A percentile compares a stretch with the other conserved stretches of the same genome.
Evolutionary conservation across 352 stramenopile genomes (phyloP).

Genomic region (Phytopythium sindhum): DNA sequence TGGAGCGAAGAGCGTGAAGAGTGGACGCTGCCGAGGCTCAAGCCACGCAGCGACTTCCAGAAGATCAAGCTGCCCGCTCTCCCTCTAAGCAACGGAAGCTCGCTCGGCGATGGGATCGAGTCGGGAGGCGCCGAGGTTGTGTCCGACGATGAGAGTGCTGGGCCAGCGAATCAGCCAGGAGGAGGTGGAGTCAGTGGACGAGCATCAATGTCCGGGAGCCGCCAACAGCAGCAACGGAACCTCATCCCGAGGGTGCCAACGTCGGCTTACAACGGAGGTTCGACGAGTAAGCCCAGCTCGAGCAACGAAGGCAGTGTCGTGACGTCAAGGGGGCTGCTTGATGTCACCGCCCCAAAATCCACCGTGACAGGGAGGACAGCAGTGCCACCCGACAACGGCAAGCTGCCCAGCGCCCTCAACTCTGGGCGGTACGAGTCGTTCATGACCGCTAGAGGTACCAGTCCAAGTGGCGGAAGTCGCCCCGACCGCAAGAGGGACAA

Average conservation of each 20-base stretch:
- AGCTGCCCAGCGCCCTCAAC: slow-evolving; percentile 25
- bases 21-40: slow-evolving; percentile 73
- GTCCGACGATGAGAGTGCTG: slow-evolving; percentile 40
- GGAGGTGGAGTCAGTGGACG: neutral
- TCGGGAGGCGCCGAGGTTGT: slow-evolving; percentile 59
- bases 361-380: slow-evolving; percentile 4
- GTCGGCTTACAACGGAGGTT: neutral
- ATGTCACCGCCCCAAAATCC: neutral
- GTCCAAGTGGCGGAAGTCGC: neutral
- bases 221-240: slow-evolving; percentile 4
- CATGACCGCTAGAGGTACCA: neutral
- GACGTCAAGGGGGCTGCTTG: neutral
- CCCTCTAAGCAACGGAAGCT: slow-evolving; percentile 15
- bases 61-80: slow-evolving; percentile 71
- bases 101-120: slow-evolving; percentile 14
- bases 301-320: slow-evolving; percentile 20
- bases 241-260: slow-evolving; percentile 5
- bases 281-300: slow-evolving; percentile 16
- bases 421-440: slow-evolving; percentile 9
- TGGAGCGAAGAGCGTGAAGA: slow-evolving; percentile 83
- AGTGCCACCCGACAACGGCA: slow-evolving; percentile 20
- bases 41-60: slow-evolving; percentile 76
- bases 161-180: slow-evolving; percentile 10
- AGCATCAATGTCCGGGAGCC: neutral
- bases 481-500: slow-evolving; percentile 4